Base-by-base conservation (phyloP, 805 yeast genomes). In the Cyberlindnera sargentensis region DNA sequence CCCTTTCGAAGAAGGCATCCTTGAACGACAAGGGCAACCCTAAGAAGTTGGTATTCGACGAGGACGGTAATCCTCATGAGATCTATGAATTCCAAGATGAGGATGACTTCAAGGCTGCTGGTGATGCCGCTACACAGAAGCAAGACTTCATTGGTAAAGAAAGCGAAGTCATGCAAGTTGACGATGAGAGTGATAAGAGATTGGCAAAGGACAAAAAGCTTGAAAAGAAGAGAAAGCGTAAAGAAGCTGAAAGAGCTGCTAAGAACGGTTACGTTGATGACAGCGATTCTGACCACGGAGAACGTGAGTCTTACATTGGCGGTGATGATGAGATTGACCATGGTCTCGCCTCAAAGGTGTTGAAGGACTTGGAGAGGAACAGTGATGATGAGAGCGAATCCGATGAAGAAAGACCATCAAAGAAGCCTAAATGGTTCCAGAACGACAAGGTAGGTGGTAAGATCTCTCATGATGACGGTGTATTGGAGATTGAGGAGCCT, bases 31-130 rank as follows among this genome's bases (percentile, higher is more conserved):
- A 75, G 48, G 86, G 87, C 1, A 75, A 78, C 45, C 83, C 96
- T 15, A 78, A 84, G 23, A 93, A 89, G 61, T 62, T 91, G 53
- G 72, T 76, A 43, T 93, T 91, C 58, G 99, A 93, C 59, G 99
- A 93, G 49, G 97, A 91, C 3, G 99, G 99, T 27, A 73, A 71
- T 5, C 83, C 98, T 0, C 98, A 91, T 63, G 85, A 95, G 8
- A 70, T 91, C 5, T 93, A 93, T 58, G 98, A 91, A 65, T 71
- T 93, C 47, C 89, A 87, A 60, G 86, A 84, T 52, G 97, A 88
- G 64, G 93, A 81, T 34, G 95, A 85, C 46, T 93, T 93, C 75
- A 74, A 64, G 49, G 78, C 75, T 48, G 71, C 68, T 31, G 90
- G 86, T 35, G 84, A 78, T 54, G 89, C 90, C 2, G 68, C 67